phyloP scores from a whole-genome alignment of 805 yeast species.

The Pichia ethanolica region DNA sequence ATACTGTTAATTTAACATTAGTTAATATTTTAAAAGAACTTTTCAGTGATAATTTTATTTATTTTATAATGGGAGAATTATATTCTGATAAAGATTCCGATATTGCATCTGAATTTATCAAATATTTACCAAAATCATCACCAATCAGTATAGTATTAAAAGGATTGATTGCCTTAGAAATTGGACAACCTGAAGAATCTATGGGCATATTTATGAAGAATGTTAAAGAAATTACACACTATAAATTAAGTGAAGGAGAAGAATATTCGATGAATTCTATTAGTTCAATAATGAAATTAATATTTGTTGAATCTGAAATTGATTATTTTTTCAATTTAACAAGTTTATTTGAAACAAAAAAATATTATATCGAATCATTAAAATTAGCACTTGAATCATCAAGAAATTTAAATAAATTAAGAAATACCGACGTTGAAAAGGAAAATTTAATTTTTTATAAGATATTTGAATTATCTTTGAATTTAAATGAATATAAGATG shows the following conservation, averaged over 20 bases:
- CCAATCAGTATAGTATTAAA: constrained; percentile 21
- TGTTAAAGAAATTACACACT: constrained; percentile 19
- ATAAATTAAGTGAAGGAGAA: constrained; percentile 7
- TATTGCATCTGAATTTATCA: constrained; percentile 12
- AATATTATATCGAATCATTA: constrained; percentile 29
- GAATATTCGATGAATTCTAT: constrained; percentile 10
- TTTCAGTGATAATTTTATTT: constrained; percentile 16
- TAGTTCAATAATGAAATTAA: not conserved
- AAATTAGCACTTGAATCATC: constrained; percentile 25
- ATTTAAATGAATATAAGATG: constrained; percentile 24
- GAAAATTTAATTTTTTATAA: constrained; percentile 19
- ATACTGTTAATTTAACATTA: constrained; percentile 20
- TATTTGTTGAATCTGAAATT: constrained; percentile 27
- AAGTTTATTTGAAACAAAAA: constrained; percentile 28
- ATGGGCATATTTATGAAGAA: constrained; percentile 24
- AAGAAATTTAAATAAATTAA: not conserved
- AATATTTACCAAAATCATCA: constrained; percentile 16
- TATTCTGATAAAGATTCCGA: constrained; percentile 6
- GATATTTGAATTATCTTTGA: constrained; percentile 26
- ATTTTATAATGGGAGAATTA: constrained; percentile 19
- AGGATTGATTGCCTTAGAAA: constrained; percentile 22
- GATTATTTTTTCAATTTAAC: constrained; percentile 34
- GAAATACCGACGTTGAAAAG: constrained; percentile 13
- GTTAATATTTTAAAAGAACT: constrained; percentile 13
- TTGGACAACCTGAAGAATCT: constrained; percentile 20